Evolutionary conservation across 2,329 filamentous ascomycete species (phyloP), one percentile per base, ranked within the genome.

Genomic region (Endothia cerciana): DNA sequence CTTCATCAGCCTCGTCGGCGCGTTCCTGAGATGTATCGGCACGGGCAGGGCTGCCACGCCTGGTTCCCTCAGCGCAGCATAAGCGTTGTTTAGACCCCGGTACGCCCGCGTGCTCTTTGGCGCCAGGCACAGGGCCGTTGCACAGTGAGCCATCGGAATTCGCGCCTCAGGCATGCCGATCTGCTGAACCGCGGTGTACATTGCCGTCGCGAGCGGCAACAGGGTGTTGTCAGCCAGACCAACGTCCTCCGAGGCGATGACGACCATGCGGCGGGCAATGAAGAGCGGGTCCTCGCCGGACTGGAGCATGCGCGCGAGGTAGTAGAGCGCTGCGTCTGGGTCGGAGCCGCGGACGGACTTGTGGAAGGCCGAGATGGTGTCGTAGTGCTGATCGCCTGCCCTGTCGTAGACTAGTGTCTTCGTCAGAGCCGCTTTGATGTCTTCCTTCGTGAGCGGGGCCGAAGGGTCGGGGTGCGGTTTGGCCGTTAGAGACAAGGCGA

Each of bases 301-400:
- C 73, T 97, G 91, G 5, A 99, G 87, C 95, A 99, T 99, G 43
- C 95, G 90, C 0, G 92, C 92, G 1, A 99, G 87, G 76, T 98
- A 99, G 80, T 98, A 99, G 1, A 99, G 84, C 0, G 94, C 86
- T 0, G 94, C 95, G 76, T 98, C 91, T 0, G 94, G 78, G 73
- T 97, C 90, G 64, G 88, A 91, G 49, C 95, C 95, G 56, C 95
- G 91, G 11, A 98, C 89, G 2, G 93, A 93, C 74, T 99, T 99
- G 84, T 98, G 95, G 72, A 98, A 95, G 38, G 95, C 95, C 0
- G 92, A 97, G 73, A 99, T 98, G 62, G 92, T 95, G 75, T 99
- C 94, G 80, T 98, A 99, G 79, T 98, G 95, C 76, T 97, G 93
- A 77, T 99, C 95, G 62, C 95, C 94, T 0, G 91, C 92, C 63